Evolutionary conservation across 2,329 filamentous ascomycete genomes (phyloP), one percentile per base, ranked within the genome.

Genomic region (Akanthomyces dipterigenus): DNA sequence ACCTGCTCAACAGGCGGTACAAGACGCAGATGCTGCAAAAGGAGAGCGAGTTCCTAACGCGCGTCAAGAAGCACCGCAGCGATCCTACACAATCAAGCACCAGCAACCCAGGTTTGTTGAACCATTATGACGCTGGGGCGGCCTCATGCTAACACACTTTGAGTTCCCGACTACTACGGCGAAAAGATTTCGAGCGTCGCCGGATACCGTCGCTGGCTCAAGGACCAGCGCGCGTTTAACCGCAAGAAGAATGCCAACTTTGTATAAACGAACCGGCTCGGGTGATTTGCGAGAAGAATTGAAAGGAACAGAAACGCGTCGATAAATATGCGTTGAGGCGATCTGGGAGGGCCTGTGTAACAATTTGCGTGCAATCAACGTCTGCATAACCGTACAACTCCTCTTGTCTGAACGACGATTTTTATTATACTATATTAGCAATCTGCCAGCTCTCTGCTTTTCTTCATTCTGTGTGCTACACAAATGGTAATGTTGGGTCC

Each of bases 181-280:
- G 95, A 99, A 79, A 98, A 97, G 82, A 96, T 99, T 69, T 90
- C 90, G 56, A 96, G 92, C 69, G 91, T 98, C 24, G 82, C 87
- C 59, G 93, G 91, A 51, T 99, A 98, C 75, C 82, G 95, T 70
- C 88, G 91, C 74, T 99, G 95, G 95, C 78, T 99, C 70, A 98
- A 96, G 81, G 95, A 99, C 72, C 95, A 98, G 80, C 83, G 93
- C 64, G 93, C 93, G 11, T 99, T 96, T 78, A 96, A 96, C 79
- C 92, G 92, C 80, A 96, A 96, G 85, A 88, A 96, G 85, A 87
- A 86, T 73, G 85, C 79, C 66, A 84, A 78, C 69, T 86, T 87
- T 74, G 76, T 87, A 65, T 88, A 74, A 78, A 60, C 45, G 38
- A 20, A 28, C 31, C 16, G 24, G 14, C 8, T 48, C 18, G n/a